Percentiles rank a stretch among this genome's conserved stretches.
These are phyloP conservation scores for Penicillium oxalicum DNA, from an alignment of 2,329 filamentous ascomycete species.

Conservation along the genomic window DNA sequence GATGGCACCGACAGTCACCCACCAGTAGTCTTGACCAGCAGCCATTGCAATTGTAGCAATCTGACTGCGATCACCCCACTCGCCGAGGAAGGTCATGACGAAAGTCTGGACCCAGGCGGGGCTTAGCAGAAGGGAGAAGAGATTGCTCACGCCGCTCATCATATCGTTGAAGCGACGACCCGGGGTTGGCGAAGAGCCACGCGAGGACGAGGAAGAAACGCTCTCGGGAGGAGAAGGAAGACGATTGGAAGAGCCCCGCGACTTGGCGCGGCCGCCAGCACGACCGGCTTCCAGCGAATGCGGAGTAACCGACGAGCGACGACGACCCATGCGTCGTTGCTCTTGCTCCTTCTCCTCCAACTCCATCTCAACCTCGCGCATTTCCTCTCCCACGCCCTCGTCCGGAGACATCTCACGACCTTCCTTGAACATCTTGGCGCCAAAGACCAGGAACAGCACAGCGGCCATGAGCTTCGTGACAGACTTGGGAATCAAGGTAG, in stretches of 20 bases:
- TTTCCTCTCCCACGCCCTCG: constrained; percentile 90
- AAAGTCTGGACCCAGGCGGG: constrained; percentile 99
- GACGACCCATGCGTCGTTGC: constrained; percentile 59
- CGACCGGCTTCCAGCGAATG: constrained; percentile 78
- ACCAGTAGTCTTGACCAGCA: constrained; percentile 97
- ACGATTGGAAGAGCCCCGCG: constrained; percentile 63
- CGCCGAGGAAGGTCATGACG: constrained; percentile 95
- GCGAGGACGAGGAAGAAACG: constrained; percentile 67
- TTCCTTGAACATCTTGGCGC: constrained; percentile 74
- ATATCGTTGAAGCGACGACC: constrained; percentile 40
- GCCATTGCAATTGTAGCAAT: constrained; percentile 99
- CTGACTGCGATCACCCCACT: constrained; percentile 96
- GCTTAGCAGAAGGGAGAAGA: constrained; percentile 80
- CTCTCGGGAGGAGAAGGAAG: constrained; percentile 76
- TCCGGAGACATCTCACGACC: constrained; percentile 82
- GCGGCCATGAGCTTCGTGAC: constrained; percentile 84
- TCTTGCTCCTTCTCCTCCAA: constrained; percentile 86
- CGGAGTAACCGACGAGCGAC: constrained; percentile 63
- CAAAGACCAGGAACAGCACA: constrained; percentile 82
- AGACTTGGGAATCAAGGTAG: constrained; percentile 81
- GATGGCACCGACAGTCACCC: constrained; percentile 86
- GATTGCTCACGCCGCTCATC: constrained; percentile 69
- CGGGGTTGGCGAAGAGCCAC: constrained; percentile 51
- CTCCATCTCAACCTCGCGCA: constrained; percentile 94
- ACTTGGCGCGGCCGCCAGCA: constrained; percentile 55